Base-by-base conservation (phyloP, 2,329 filamentous ascomycete genomes). In the Monosporascus sp. region DNA sequence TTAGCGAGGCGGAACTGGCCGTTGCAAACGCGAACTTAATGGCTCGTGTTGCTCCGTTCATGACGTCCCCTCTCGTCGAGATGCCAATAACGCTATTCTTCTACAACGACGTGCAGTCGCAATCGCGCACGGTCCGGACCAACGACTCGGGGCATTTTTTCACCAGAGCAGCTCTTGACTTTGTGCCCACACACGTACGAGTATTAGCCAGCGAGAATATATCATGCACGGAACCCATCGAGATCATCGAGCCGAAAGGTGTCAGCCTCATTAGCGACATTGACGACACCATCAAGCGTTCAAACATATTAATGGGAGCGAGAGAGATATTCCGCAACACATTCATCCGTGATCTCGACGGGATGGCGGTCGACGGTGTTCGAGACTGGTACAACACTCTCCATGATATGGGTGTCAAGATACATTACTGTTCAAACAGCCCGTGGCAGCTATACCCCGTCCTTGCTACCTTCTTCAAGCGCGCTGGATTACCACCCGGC, bases 361-460 rank as follows among this genome's bases (percentile, higher is more conserved):
- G 93, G 55, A 77, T 97, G 46, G 91, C 85, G 0, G 85, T 99
- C 22, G 87, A 91, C 17, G 94, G 94, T 2, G 92, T 97, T 20
- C 82, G 78, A 54, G 90, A 95, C 57, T 97, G 94, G 93, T 99
- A 97, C 67, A 84, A 78, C 37, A 78, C 78, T 20, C 79, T 99
- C 72, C 80, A 88, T 40, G 78, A 85, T 20, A 84, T 93, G 74
- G 91, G 92, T 19, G 93, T 97, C 24, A 84, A 86, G 62, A 81
- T 99, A 50, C 95, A 99, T 68, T 99, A 99, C 69, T 95, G 96
- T 59, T 99, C 94, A n/a, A 99, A 99, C 71, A 96, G 93, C 49
- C 94, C 94, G 0, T 99, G 95, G 95, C 95, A 99, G 68, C 79
- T 99, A 7, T 99, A 90, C 63, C 94, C 94, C 0, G 84, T 97